These are phyloP conservation scores for Nemania bipapillata DNA, from an alignment of 2,329 filamentous ascomycete genomes.

Conservation along the genomic window DNA sequence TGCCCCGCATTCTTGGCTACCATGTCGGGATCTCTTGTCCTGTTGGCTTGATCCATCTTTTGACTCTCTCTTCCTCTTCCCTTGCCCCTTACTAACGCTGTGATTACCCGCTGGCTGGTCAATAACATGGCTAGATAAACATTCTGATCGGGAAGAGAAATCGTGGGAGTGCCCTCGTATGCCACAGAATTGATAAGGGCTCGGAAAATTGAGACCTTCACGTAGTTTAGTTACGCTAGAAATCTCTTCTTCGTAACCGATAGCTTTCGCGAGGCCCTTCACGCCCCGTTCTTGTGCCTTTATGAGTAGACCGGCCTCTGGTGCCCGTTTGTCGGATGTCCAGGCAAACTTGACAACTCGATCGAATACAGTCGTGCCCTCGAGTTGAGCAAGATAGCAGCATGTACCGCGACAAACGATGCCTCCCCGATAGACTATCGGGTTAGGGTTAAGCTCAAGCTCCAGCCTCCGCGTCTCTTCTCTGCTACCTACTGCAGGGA, in stretches of 20 bases:
- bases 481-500: not conserved
- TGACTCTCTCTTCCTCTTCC: not conserved
- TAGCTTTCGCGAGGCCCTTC: slow-evolving; percentile 1
- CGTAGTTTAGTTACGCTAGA: slow-evolving; percentile 11
- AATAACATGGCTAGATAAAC: not conserved
- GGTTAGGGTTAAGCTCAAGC: not conserved
- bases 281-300: slow-evolving; percentile 11
- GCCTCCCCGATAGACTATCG: not conserved
- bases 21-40: not conserved
- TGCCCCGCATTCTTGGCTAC: not conserved
- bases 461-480: not conserved
- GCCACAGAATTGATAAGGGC: not conserved
- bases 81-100: not conserved
- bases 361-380: not conserved
- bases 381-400: not conserved
- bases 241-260: slow-evolving; percentile 10
- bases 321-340: not conserved
- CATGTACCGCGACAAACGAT: slow-evolving; percentile 2
- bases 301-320: slow-evolving; percentile 4
- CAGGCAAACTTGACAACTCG: slow-evolving; percentile 11
- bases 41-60: not conserved
- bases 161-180: not conserved
- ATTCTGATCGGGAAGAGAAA: not conserved
- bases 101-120: not conserved
- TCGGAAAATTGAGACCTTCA: slow-evolving; percentile 1